Evolutionary conservation across 2,329 filamentous ascomycete species (phyloP).

Genomic region (Fusarium floridanum): DNA sequence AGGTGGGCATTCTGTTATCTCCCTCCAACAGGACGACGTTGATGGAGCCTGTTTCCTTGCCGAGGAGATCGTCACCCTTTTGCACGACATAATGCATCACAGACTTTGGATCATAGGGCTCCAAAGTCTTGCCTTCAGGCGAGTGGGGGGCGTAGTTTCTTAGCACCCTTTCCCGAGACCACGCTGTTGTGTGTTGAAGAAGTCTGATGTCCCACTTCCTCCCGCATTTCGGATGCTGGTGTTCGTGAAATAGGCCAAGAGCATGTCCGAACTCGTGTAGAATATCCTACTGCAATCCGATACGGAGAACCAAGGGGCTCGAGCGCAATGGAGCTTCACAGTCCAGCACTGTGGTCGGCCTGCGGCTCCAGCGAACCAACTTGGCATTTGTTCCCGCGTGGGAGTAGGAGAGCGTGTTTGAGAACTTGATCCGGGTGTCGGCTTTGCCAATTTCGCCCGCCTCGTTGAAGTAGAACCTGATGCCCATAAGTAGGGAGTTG

Average conservation of each 20-base stretch:
- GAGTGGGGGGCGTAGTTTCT: not conserved
- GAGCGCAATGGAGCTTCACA: too few relatives aligned
- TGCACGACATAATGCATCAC: not conserved
- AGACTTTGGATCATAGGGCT: not conserved
- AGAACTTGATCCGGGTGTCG: not conserved
- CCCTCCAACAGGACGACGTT: not conserved
- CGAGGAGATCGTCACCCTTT: not conserved
- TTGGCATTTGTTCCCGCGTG: not conserved
- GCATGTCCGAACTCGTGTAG: not conserved
- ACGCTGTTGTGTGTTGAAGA: not conserved
- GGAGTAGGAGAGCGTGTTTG: not conserved
- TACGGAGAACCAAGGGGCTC: too few relatives aligned
- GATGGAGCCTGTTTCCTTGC: too few relatives aligned
- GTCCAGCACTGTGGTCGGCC: not conserved
- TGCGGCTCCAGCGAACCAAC: not conserved
- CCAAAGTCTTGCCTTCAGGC: not conserved
- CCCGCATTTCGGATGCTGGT: not conserved
- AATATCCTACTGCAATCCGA: too few relatives aligned
- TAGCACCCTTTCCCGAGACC: not conserved
- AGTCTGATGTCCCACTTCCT: not conserved
- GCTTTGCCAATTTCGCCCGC: not conserved
- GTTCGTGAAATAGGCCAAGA: not conserved
- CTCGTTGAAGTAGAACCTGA: not conserved
- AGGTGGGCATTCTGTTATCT: not conserved
- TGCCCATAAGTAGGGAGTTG: not conserved